Percentiles rank a stretch among this genome's conserved stretches.
phyloP scores from a whole-genome alignment of 495 filamentous ascomycete species.

The Thermothielavioides terrestris region DNA sequence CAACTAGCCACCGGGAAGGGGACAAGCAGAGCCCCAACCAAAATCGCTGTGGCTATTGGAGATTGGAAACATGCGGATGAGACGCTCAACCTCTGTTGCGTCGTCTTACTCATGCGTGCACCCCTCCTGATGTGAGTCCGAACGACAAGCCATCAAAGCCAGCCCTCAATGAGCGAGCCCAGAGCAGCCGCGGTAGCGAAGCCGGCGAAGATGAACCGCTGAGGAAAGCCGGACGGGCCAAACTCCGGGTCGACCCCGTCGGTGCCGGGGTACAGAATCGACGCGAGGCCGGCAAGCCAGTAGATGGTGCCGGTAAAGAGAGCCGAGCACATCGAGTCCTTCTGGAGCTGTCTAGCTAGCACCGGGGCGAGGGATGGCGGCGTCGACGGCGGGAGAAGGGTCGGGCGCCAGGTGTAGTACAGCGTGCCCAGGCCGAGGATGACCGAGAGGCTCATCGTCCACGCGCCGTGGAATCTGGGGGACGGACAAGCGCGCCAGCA shows the following conservation, averaged over 20 bases:
- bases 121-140: not conserved
- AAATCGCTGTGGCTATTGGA: too few species aligned
- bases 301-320: conserved; percentile 42
- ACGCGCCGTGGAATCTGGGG: conserved; percentile 45
- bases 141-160: not conserved
- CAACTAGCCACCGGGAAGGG: too few species aligned
- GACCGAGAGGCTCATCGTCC: conserved; percentile 45
- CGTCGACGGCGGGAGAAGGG: conserved; percentile 9
- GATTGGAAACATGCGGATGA: too few species aligned
- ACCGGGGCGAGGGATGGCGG: too few species aligned
- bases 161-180: conserved; percentile 29
- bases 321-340: conserved; percentile 30
- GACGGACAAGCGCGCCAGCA: not conserved
- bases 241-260: conserved; percentile 48
- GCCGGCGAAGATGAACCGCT: conserved; percentile 31
- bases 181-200: conserved; percentile 19
- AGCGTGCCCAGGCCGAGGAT: conserved; percentile 38
- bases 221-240: conserved; percentile 42
- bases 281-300: conserved; percentile 41
- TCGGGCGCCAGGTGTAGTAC: conserved; percentile 40
- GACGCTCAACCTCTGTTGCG: not conserved
- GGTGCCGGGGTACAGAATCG: conserved; percentile 42
- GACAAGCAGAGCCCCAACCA: too few species aligned
- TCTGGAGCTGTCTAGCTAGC: conserved; percentile 5
- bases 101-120: not conserved